Percentiles rank a stretch among this genome's conserved stretches.
Evolutionary conservation across 768 basidiomycete species (phyloP).

Genomic region (Rhizopogon rudus): DNA sequence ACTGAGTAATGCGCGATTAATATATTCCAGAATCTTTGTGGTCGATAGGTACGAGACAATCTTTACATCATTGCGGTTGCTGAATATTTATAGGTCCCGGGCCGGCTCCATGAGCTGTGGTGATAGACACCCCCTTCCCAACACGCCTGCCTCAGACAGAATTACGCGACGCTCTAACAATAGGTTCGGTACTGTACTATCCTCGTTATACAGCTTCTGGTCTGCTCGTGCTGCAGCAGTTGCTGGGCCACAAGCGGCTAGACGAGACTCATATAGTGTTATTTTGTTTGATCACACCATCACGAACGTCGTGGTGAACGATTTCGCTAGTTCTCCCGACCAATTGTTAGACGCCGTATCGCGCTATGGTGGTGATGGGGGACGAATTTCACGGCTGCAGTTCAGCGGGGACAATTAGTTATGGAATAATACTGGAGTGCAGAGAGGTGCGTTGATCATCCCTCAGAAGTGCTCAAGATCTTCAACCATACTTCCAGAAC

Average conservation of each 20-base stretch:
- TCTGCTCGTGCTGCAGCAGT: slow-evolving; percentile 39
- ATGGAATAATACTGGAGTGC: slow-evolving; percentile 48
- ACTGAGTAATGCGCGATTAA: not conserved
- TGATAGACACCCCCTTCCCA: slow-evolving; percentile 41
- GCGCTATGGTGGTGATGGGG: slow-evolving; percentile 18
- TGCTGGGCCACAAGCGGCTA: slow-evolving; percentile 19
- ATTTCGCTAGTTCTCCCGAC: slow-evolving; percentile 41
- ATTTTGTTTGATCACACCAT: slow-evolving; percentile 36
- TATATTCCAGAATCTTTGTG: slow-evolving; percentile 42
- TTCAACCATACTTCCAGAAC: slow-evolving; percentile 19
- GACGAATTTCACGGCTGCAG: slow-evolving; percentile 44
- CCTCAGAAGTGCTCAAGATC: not conserved
- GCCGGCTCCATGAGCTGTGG: slow-evolving; percentile 41
- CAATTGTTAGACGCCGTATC: slow-evolving; percentile 38
- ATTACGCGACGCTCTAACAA: slow-evolving; percentile 38
- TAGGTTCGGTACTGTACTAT: slow-evolving; percentile 56
- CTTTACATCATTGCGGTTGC: not conserved
- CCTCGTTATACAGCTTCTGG: slow-evolving; percentile 55
- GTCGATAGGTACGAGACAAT: slow-evolving; percentile 37
- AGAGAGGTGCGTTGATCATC: slow-evolving; percentile 32
- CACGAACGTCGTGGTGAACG: slow-evolving; percentile 32
- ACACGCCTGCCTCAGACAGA: slow-evolving; percentile 34
- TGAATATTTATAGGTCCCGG: slow-evolving; percentile 32
- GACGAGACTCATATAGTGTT: slow-evolving; percentile 54
- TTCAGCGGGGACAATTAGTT: slow-evolving; percentile 27